Percentiles rank a stretch among this genome's conserved stretches.
phyloP scores from a whole-genome alignment of 495 filamentous ascomycete species.

The Pseudotulostoma volvatum region DNA sequence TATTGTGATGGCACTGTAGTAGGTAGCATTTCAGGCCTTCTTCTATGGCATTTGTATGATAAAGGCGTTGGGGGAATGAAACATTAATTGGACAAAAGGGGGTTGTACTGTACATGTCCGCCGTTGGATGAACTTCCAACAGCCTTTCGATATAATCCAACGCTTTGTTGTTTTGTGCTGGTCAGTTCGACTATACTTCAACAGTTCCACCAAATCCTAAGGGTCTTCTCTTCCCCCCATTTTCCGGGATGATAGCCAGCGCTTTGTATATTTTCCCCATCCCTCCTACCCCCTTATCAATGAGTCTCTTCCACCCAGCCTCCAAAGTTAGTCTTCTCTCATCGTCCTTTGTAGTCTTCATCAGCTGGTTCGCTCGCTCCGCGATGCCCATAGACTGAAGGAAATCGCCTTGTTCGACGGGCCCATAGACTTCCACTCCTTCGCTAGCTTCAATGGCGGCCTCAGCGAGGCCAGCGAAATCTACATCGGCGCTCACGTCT shows the following conservation, averaged over 20 bases:
- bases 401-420: constrained; percentile 73
- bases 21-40: too few species aligned
- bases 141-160: too few species aligned
- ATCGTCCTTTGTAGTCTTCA: constrained; percentile 31
- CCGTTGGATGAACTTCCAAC: too few species aligned
- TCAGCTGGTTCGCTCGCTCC: constrained; percentile 56
- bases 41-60: too few species aligned
- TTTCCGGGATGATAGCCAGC: constrained; percentile 76
- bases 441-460: constrained; percentile 54
- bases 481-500: constrained; percentile 81
- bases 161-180: too few species aligned
- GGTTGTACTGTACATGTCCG: too few species aligned
- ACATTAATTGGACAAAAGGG: too few species aligned
- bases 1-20: too few species aligned
- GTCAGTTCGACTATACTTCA: too few species aligned
- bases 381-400: constrained; percentile 61
- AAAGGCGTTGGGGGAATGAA: too few species aligned
- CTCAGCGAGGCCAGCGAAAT: constrained; percentile 75
- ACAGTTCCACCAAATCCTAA: constrained; percentile 86
- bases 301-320: constrained; percentile 56
- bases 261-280: constrained; percentile 95
- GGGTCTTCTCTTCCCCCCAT: constrained; percentile 51
- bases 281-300: constrained; percentile 58
- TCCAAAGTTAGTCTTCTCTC: constrained; percentile 45
- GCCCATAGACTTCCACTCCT: constrained; percentile 82